Percentiles rank a stretch among this genome's conserved stretches.
phyloP scores from a whole-genome alignment of 345 rosid species.

The Moringa oleifera region DNA sequence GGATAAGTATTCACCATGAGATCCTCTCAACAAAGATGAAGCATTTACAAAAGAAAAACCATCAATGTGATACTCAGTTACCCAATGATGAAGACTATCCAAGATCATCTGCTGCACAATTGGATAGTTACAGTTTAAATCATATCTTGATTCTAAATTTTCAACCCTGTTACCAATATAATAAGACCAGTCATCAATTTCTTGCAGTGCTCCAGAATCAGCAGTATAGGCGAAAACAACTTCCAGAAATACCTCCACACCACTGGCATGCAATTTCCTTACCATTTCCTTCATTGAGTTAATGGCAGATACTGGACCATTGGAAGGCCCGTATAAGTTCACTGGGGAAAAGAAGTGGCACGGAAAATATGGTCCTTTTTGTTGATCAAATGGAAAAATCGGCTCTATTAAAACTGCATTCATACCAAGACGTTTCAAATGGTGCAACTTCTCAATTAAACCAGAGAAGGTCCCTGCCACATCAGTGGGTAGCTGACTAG shows the following conservation, averaged over 20 bases:
- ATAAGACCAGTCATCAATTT: constrained; percentile 69
- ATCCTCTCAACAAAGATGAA: constrained; percentile 60
- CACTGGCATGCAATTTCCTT: constrained; percentile 66
- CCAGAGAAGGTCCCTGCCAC: constrained; percentile 79
- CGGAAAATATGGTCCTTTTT: constrained; percentile 76
- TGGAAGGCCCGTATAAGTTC: constrained; percentile 50
- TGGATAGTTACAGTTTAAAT: constrained; percentile 72
- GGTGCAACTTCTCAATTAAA: constrained; percentile 59
- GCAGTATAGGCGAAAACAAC: constrained; percentile 81
- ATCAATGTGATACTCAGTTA: constrained; percentile 76
- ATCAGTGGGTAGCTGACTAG: constrained; percentile 51
- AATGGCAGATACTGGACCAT: constrained; percentile 40
- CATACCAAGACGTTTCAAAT: constrained; percentile 69
- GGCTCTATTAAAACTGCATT: constrained; percentile 90
- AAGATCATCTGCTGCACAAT: constrained; percentile 64
- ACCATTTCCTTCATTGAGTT: constrained; percentile 86
- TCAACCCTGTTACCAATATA: constrained; percentile 32
- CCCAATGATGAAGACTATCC: constrained; percentile 85
- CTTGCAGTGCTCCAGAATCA: constrained; percentile 53
- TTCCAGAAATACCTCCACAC: constrained; percentile 80
- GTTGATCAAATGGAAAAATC: constrained; percentile 57
- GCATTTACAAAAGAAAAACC: constrained; percentile 89
- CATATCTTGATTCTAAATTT: constrained; percentile 34
- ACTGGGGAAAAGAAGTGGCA: constrained; percentile 72
- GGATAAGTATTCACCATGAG: constrained; percentile 57